A percentile compares a stretch with the other conserved stretches of the same genome.
These are phyloP conservation scores for Colletotrichum salicis DNA, from an alignment of 2,329 filamentous ascomycete genomes.

Conservation along the genomic window DNA sequence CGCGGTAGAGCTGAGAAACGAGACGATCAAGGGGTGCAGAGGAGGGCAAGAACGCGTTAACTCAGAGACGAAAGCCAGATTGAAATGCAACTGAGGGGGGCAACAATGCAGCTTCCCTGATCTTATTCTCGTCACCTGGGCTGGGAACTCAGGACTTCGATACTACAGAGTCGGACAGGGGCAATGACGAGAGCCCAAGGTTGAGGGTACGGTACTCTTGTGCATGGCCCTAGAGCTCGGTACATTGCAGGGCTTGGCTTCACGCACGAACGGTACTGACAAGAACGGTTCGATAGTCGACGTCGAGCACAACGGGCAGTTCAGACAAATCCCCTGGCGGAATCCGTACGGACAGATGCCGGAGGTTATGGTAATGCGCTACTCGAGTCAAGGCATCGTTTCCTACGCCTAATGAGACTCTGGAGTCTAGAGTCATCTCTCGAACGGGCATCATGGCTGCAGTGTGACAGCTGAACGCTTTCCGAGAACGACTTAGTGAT, in stretches of 20 bases:
- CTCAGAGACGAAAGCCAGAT: not conserved
- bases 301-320: not conserved
- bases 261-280: not conserved
- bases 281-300: not conserved
- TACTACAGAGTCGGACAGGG: constrained; percentile 8
- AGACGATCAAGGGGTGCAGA: not conserved
- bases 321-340: not conserved
- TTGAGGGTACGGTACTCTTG: not conserved
- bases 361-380: not conserved
- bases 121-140: not conserved
- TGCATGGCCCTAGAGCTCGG: not conserved
- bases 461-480: not conserved
- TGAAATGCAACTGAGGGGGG: not conserved
- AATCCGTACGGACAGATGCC: not conserved
- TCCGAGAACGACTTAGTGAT: not conserved
- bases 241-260: constrained; percentile 5
- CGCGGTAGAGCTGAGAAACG: not conserved
- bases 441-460: constrained; percentile 16
- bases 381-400: constrained; percentile 24
- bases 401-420: constrained; percentile 13
- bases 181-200: constrained; percentile 11
- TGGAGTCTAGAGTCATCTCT: not conserved
- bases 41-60: not conserved
- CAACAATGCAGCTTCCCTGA: not conserved
- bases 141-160: not conserved